phyloP scores from a whole-genome alignment of 768 basidiomycete species.

The Termitomyces heimii region DNA sequence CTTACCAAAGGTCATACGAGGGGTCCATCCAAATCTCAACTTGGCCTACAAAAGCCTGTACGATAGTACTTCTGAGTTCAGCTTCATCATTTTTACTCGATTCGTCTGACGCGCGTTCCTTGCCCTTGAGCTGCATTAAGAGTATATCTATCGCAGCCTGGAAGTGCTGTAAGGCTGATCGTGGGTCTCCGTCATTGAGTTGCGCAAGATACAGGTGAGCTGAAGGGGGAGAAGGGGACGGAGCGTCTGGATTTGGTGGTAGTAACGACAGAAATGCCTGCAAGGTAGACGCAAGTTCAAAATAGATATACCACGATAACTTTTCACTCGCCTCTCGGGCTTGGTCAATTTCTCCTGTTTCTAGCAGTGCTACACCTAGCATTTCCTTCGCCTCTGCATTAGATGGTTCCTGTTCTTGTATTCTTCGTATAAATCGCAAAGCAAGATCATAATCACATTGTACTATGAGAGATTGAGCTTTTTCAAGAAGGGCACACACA shows the following conservation, averaged over 20 bases:
- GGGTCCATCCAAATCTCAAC: slow-evolving; percentile 98
- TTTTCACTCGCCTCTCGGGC: slow-evolving; percentile 57
- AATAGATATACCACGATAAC: neutral
- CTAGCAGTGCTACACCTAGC: slow-evolving; percentile 72
- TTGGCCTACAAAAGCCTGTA: slow-evolving; percentile 80
- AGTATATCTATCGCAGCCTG: slow-evolving; percentile 75
- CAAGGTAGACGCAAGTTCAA: slow-evolving; percentile 1
- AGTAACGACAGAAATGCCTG: slow-evolving; percentile 61
- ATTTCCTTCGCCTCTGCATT: slow-evolving; percentile 75
- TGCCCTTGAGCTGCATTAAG: slow-evolving; percentile 65
- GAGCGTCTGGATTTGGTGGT: slow-evolving; percentile 56
- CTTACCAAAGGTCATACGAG: slow-evolving; percentile 79
- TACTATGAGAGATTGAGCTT: slow-evolving; percentile 74
- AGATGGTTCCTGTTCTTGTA: slow-evolving; percentile 55
- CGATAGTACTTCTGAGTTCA: slow-evolving; percentile 61
- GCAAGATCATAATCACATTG: slow-evolving; percentile 87
- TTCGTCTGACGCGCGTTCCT: slow-evolving; percentile 45
- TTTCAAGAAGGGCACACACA: slow-evolving; percentile 55
- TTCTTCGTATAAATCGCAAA: slow-evolving; percentile 60
- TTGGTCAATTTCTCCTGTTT: slow-evolving; percentile 67
- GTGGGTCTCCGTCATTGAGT: slow-evolving; percentile 71
- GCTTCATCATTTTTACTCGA: slow-evolving; percentile 40
- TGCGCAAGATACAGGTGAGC: slow-evolving; percentile 90
- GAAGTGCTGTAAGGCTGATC: slow-evolving; percentile 67
- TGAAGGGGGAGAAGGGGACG: slow-evolving; percentile 62